Evolutionary conservation across 2,329 filamentous ascomycete species (phyloP), one percentile per base, ranked within the genome.

Genomic region (Trematosphaeria pertusa): DNA sequence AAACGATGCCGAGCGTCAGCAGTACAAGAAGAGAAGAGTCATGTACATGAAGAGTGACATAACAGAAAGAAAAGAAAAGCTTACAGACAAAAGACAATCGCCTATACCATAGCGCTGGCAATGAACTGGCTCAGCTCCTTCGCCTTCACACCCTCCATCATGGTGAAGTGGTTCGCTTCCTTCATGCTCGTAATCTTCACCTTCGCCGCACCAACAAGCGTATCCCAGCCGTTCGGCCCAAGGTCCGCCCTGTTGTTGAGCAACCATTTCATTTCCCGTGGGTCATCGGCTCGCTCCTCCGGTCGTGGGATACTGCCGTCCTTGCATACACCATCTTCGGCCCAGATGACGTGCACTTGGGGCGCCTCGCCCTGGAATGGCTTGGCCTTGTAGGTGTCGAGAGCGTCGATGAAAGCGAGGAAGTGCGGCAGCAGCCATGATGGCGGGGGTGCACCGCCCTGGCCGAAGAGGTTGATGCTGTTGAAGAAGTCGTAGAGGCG

Each of bases 361-460:
- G 75, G 76, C 9, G 73, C 64, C 31, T 69, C 21, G 3, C 44
- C 50, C 30, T 30, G 52, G 32, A 65, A 51, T 1, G 54, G 65
- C 43, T 48, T 61, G 21, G 54, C 64, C 31, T 64, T 62, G 56
- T 81, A 81, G 20, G 71, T 72, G 34, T 77, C 74, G 30, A 81
- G 64, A 1, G 73, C 68, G 40, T 76, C 72, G 52, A 81, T 78
- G 49, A 73, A 75, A 20, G 78, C 78, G 19, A 75, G 60, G 66
- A 81, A 81, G 59, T 81, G 78, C 15, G 77, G 76, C 2, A 79
- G 69, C 20, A 81, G 67, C 77, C 78, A 81, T 32, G 69, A 70
- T 1, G 78, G 78, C 5, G 74, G 71, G 35, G 41, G 47, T 37
- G 31, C 48, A 8, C 40, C 56, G 20, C 34, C 47, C 14, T 50